Percentiles rank a stretch among this genome's conserved stretches.
Conservation (phyloP, 1,284 basidiomycete genomes). For the Melampsora larici-populina region DNA sequence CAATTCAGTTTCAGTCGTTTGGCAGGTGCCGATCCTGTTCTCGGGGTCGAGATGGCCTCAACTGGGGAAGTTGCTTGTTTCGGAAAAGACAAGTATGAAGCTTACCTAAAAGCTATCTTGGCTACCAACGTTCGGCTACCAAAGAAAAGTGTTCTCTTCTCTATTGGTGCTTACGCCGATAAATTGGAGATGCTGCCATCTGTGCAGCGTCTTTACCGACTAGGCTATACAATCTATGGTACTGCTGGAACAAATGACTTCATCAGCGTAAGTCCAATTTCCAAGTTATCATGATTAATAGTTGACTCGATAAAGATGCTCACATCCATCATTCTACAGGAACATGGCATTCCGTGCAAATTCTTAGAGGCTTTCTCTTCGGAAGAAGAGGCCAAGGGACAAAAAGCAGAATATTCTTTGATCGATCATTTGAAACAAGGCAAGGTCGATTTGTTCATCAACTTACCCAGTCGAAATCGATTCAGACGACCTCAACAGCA, state of each 20-base stretch:
- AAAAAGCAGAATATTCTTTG: slow-evolving; percentile 92
- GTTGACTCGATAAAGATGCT: not conserved
- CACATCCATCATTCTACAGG: slow-evolving; percentile 6
- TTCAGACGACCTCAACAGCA: slow-evolving; percentile 96
- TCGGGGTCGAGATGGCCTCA: slow-evolving; percentile 99
- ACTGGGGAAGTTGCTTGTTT: slow-evolving; percentile 99
- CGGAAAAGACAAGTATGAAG: slow-evolving; percentile 95
- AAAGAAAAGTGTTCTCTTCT: slow-evolving; percentile 92
- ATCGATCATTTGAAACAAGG: slow-evolving; percentile 93
- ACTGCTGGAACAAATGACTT: slow-evolving; percentile 96
- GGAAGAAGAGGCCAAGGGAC: slow-evolving; percentile 65
- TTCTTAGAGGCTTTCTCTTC: slow-evolving; percentile 83
- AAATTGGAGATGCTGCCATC: slow-evolving; percentile 94
- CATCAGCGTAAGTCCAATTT: slow-evolving; percentile 67
- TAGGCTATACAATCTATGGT: slow-evolving; percentile 95
- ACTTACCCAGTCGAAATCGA: slow-evolving; percentile 95
- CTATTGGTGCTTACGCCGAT: slow-evolving; percentile 93
- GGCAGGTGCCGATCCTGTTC: slow-evolving; percentile 91
- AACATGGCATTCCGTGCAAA: slow-evolving; percentile 60
- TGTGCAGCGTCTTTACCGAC: slow-evolving; percentile 90
- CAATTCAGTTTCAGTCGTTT: slow-evolving; percentile 96
- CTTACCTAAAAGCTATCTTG: slow-evolving; percentile 93
- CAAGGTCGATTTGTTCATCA: slow-evolving; percentile 98
- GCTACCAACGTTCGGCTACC: slow-evolving; percentile 91
- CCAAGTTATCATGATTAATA: not conserved